A percentile compares a stretch with the other conserved stretches of the same genome.
Evolutionary conservation across 2,329 filamentous ascomycete species (phyloP).

Genomic region (Scedosporium apiospermum): DNA sequence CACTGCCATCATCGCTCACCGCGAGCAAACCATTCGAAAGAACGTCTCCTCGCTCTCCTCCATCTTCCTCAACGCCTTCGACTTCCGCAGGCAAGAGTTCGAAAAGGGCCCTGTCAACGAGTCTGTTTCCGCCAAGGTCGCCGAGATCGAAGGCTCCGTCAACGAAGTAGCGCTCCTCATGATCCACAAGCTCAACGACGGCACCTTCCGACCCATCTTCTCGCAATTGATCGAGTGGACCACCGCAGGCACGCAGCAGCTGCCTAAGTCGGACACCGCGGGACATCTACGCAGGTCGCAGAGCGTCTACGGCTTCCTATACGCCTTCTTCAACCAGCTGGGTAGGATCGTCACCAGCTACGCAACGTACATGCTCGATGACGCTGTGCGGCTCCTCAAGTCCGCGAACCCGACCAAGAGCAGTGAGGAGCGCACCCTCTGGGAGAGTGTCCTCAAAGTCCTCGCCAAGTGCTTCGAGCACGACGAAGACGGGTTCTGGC

Average conservation of each 20-base stretch:
- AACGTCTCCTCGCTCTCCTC: constrained; percentile 60
- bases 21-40: constrained; percentile 71
- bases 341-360: constrained; percentile 95
- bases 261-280: constrained; percentile 51
- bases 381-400: constrained; percentile 53
- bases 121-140: constrained; percentile 35
- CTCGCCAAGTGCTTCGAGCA: constrained; percentile 71
- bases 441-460: constrained; percentile 60
- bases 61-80: constrained; percentile 50
- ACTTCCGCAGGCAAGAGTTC: constrained; percentile 52
- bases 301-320: constrained; percentile 73
- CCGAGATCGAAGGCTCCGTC: constrained; percentile 52
- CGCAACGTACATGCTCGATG: constrained; percentile 73
- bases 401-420: constrained; percentile 32
- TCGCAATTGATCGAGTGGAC: constrained; percentile 78
- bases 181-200: constrained; percentile 94
- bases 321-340: constrained; percentile 71
- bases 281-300: constrained; percentile 56
- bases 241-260: constrained; percentile 24
- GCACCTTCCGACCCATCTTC: constrained; percentile 87
- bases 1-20: constrained; percentile 63
- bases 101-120: constrained; percentile 36
- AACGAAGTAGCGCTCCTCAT: constrained; percentile 74
- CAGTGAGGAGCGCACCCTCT: constrained; percentile 48
- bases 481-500: constrained; percentile 95